A percentile compares a stretch with the other conserved stretches of the same genome.
Evolutionary conservation across 345 rosid genomes (phyloP).

Genomic region (Sisymbrium irio): DNA sequence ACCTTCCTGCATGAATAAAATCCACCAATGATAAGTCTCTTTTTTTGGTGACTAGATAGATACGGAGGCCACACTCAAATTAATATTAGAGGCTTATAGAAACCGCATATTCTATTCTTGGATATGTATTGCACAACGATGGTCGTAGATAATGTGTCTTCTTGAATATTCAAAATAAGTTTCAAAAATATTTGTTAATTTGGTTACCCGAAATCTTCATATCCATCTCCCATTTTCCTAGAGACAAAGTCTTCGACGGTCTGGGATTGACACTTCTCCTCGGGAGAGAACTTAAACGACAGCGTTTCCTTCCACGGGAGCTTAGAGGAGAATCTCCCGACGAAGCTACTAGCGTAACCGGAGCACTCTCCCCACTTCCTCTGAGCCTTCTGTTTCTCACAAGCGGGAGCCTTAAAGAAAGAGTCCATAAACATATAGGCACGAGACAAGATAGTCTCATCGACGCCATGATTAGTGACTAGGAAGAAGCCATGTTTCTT

Average conservation of each 20-base stretch:
- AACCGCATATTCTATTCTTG: neutral
- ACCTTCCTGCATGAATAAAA: slow-evolving; percentile 22
- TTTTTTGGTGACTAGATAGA: neutral
- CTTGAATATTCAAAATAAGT: neutral
- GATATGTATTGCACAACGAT: neutral
- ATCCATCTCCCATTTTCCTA: slow-evolving; percentile 56
- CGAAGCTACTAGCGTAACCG: slow-evolving; percentile 88
- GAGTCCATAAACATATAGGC: slow-evolving; percentile 47
- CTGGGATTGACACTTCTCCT: slow-evolving; percentile 19
- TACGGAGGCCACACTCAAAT: neutral
- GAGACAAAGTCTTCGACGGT: slow-evolving; percentile 49
- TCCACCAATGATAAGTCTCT: neutral
- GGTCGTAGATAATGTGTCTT: neutral
- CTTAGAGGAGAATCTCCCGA: slow-evolving; percentile 71
- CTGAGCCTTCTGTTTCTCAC: slow-evolving; percentile 60
- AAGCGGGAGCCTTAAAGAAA: slow-evolving; percentile 56
- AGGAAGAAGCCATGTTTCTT: slow-evolving; percentile 76
- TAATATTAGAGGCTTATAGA: neutral
- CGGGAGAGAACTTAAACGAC: slow-evolving; percentile 55
- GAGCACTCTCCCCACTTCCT: slow-evolving; percentile 60
- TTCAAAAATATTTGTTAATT: neutral
- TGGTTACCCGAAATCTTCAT: slow-evolving; percentile 59
- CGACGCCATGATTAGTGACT: slow-evolving; percentile 73
- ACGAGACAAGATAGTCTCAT: slow-evolving; percentile 42
- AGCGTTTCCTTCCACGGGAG: slow-evolving; percentile 97